Evolutionary conservation across 495 filamentous ascomycete genomes (phyloP).

Genomic region (Extremus antarcticus): DNA sequence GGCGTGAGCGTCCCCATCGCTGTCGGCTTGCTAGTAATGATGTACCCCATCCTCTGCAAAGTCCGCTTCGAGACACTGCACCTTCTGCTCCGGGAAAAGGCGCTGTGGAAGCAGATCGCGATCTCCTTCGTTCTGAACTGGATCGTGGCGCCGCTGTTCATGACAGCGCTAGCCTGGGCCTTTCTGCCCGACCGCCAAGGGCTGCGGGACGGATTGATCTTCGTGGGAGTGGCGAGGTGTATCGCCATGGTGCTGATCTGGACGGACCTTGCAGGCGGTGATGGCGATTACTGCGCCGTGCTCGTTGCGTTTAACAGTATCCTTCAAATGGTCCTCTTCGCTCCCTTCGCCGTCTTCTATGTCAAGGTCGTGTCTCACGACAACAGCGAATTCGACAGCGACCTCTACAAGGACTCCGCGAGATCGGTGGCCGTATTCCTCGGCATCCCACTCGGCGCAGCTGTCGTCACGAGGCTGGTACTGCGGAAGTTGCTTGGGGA

Average conservation of each 20-base stretch:
- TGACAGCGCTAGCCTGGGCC: constrained; percentile 49
- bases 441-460: constrained; percentile 30
- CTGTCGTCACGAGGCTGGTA: constrained; percentile 25
- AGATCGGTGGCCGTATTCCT: constrained; percentile 32
- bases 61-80: constrained; percentile 76
- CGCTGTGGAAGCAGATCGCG: constrained; percentile 66
- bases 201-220: constrained; percentile 31
- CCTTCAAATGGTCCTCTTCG: constrained; percentile 32
- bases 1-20: constrained; percentile 44
- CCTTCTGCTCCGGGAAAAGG: constrained; percentile 45
- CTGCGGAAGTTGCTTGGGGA: constrained; percentile 24
- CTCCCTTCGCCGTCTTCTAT: constrained; percentile 32
- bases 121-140: constrained; percentile 79
- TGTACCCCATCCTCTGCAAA: constrained; percentile 93
- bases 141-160: constrained; percentile 80
- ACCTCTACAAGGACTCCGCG: constrained; percentile 24
- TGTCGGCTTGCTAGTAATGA: constrained; percentile 78
- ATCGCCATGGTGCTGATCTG: constrained; percentile 35
- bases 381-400: constrained; percentile 7
- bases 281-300: constrained; percentile 32
- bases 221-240: constrained; percentile 32
- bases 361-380: constrained; percentile 27
- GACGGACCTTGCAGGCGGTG: constrained; percentile 30
- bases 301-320: constrained; percentile 32
- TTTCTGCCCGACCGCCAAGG: constrained; percentile 31